Evolutionary conservation across 768 basidiomycete species (phyloP).

Genomic region (Cystobasidium ongulense): DNA sequence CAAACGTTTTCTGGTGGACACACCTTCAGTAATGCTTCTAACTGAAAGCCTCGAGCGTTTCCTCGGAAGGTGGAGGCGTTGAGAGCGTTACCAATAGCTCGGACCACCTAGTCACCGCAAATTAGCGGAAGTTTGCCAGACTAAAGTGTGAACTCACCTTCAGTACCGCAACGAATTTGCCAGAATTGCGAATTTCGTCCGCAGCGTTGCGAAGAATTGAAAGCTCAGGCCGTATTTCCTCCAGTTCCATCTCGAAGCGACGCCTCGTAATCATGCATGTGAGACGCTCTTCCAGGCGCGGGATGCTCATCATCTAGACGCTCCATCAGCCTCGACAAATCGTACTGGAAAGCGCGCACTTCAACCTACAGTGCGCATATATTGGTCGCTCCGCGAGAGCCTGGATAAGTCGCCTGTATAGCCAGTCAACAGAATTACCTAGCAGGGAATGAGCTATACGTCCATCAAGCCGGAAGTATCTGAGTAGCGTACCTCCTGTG

Average conservation of each 20-base stretch:
- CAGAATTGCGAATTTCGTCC: slow-evolving; percentile 58
- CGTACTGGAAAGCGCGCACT: background rate
- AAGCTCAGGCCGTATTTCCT: slow-evolving; percentile 74
- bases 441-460: slow-evolving; percentile 48
- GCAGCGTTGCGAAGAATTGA: slow-evolving; percentile 64
- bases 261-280: slow-evolving; percentile 76
- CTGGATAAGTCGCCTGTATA: slow-evolving; percentile 61
- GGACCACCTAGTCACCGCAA: slow-evolving; percentile 52
- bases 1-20: background rate
- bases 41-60: slow-evolving; percentile 70
- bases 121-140: background rate
- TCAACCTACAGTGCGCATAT: slow-evolving; percentile 59
- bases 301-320: slow-evolving; percentile 64
- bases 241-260: slow-evolving; percentile 71
- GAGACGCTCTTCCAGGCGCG: slow-evolving; percentile 63
- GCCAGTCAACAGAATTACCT: slow-evolving; percentile 53
- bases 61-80: slow-evolving; percentile 78
- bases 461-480: background rate
- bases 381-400: slow-evolving; percentile 74
- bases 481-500: slow-evolving; percentile 59
- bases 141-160: slow-evolving; percentile 50
- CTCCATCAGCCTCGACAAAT: background rate
- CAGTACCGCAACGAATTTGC: slow-evolving; percentile 61
- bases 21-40: slow-evolving; percentile 75
- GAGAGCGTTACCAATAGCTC: slow-evolving; percentile 70